phyloP scores from a whole-genome alignment of 345 rosid genomes.

The Populus nigra region DNA sequence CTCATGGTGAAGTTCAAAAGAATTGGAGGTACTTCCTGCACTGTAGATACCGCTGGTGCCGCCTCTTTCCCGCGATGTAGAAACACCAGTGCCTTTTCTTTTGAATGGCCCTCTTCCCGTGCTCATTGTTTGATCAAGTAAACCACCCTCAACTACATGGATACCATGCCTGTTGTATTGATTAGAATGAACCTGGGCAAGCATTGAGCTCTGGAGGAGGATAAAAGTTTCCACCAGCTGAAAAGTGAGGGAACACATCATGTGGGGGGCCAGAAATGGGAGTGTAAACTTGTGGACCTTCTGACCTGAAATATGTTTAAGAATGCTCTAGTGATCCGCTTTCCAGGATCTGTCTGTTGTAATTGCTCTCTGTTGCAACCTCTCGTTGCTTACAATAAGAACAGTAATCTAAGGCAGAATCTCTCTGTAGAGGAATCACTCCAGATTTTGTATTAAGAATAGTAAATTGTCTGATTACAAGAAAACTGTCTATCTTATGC shows the following conservation, averaged over 20 bases:
- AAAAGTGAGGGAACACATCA: slow-evolving; percentile 14
- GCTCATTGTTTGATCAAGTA: slow-evolving; percentile 9
- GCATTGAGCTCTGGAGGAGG: slow-evolving; percentile 19
- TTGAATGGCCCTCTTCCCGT: slow-evolving; percentile 24
- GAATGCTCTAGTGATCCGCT: slow-evolving; percentile 12
- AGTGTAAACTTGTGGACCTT: slow-evolving; percentile 9
- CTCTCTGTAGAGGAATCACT: too few species aligned
- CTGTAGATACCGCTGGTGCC: slow-evolving; percentile 14
- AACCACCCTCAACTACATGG: slow-evolving; percentile 21
- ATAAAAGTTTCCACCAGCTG: slow-evolving; percentile 17
- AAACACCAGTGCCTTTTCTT: slow-evolving; percentile 20
- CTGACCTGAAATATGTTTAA: slow-evolving; percentile 19
- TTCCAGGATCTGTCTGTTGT: slow-evolving; percentile 7
- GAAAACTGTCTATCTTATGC: too few species aligned
- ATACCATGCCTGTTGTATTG: slow-evolving; percentile 2
- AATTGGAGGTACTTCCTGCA: slow-evolving; percentile 35
- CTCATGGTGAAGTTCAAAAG: slow-evolving; percentile 12
- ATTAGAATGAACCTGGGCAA: slow-evolving; percentile 11
- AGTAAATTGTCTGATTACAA: too few species aligned
- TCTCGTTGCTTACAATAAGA: too few species aligned
- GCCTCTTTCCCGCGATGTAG: slow-evolving; percentile 18
- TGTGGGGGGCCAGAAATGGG: slow-evolving; percentile 12
- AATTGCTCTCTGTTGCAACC: too few species aligned
- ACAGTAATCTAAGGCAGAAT: too few species aligned
- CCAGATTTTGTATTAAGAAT: too few species aligned